Conservation (phyloP, 2,329 filamentous ascomycete genomes). For the Magnaporthales sp. region DNA sequence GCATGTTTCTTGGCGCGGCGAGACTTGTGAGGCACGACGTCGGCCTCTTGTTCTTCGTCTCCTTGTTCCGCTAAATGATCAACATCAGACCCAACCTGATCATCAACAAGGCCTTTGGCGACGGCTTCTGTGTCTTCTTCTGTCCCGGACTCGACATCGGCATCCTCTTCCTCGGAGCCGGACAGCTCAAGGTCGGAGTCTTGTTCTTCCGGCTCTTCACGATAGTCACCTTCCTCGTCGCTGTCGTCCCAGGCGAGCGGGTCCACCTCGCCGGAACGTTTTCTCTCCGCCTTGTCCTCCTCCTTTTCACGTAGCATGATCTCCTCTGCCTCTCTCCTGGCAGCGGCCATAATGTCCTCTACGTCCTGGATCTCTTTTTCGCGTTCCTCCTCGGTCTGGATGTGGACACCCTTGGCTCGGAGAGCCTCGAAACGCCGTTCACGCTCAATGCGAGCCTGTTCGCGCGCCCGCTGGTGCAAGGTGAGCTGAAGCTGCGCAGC, state of each 20-base stretch:
- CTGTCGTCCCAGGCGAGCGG: constrained; percentile 49
- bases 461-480: constrained; percentile 58
- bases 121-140: constrained; percentile 8
- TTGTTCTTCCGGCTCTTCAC: constrained; percentile 24
- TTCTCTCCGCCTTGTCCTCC: constrained; percentile 57
- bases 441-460: constrained; percentile 72
- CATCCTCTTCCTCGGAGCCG: constrained; percentile 12
- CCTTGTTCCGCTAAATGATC: constrained; percentile 15
- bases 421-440: constrained; percentile 70
- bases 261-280: constrained; percentile 32
- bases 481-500: constrained; percentile 45
- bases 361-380: constrained; percentile 74
- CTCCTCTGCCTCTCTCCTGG: constrained; percentile 69
- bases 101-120: constrained; percentile 14
- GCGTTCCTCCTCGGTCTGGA: constrained; percentile 81
- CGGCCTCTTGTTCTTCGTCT: not conserved
- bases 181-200: constrained; percentile 12
- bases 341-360: constrained; percentile 81
- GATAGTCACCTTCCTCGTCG: constrained; percentile 36
- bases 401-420: constrained; percentile 66
- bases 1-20: constrained; percentile 41
- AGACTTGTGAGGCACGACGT: constrained; percentile 3
- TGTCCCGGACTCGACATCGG: constrained; percentile 4
- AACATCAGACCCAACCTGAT: constrained; percentile 13
- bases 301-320: constrained; percentile 71